A percentile compares a stretch with the other conserved stretches of the same genome.
These are phyloP conservation scores for Viridothelium virens DNA, from an alignment of 495 filamentous ascomycete species.

Conservation along the genomic window DNA sequence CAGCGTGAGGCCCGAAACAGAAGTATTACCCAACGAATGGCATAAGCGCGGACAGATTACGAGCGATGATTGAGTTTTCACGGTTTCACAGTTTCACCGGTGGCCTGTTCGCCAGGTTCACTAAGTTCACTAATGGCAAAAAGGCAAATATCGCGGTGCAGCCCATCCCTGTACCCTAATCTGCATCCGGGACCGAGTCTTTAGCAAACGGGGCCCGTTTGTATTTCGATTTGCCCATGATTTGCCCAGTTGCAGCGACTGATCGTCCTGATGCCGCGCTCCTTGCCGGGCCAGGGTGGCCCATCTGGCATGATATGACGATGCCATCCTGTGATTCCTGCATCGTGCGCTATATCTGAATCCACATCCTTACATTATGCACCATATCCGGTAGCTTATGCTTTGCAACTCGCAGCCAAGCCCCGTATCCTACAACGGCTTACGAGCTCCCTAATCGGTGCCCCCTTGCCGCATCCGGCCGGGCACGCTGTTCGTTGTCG, in stretches of 20 bases:
- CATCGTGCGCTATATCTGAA: conserved; percentile 11
- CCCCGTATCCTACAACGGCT: conserved; percentile 5
- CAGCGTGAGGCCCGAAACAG: conserved; percentile 1
- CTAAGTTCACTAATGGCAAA: conserved; percentile 12
- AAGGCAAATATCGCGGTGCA: conserved; percentile 10
- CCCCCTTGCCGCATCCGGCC: conserved; percentile 9
- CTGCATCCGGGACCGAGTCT: neutral
- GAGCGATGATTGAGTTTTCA: conserved; percentile 23
- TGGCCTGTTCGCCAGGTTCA: conserved; percentile 27
- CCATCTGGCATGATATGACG: neutral
- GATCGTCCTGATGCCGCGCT: neutral
- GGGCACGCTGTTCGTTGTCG: neutral
- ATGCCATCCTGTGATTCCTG: conserved; percentile 9
- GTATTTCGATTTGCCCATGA: neutral
- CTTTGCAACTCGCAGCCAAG: neutral
- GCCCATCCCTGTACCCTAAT: conserved; percentile 10
- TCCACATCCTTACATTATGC: conserved; percentile 11
- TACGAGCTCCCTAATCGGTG: conserved; percentile 1
- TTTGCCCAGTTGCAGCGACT: neutral
- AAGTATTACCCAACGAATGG: conserved; percentile 11
- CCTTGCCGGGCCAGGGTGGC: neutral
- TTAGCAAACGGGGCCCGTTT: neutral
- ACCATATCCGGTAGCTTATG: conserved; percentile 5
- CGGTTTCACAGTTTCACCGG: conserved; percentile 41
- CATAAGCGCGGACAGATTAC: conserved; percentile 11